Base-by-base conservation (phyloP, 805 yeast genomes). In the Nakazawaea holstii region DNA sequence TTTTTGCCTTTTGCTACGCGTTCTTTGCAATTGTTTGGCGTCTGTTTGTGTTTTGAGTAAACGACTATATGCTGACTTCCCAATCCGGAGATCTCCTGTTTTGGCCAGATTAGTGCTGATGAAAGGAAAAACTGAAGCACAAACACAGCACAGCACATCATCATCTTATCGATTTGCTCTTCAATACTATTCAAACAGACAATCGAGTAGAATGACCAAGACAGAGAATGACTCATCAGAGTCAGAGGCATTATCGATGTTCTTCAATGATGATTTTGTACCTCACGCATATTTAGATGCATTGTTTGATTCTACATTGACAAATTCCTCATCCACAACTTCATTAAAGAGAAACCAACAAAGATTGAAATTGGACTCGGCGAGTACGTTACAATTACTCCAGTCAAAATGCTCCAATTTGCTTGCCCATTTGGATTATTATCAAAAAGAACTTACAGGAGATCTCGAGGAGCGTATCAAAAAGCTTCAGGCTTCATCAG, bases 221-320 rank as follows among this genome's bases (percentile, higher is more conserved):
- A 8, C 55, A 52, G 44, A 46, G 35, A 33, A 35, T 17, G 41
- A 33, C 14, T 36, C 26, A 11, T 28, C 41, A 11, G 59, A 62
- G 33, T 64, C 65, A 46, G 77, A 77, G 13, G 70, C 82, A 1
- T 61, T 84, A 3, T 65, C 79, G 10, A 83, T 84, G 80, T 85
- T 85, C 66, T 80, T 82, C 51, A 87, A 84, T 52, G 77, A 74
- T 17, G 78, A 76, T 26, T 84, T 84, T 57, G 78, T 75, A 14
- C 85, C 89, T 1, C 76, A 78, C 46, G 78, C 77, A 36, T 85
- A 76, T 55, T 72, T 85, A 15, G 87, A 85, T 58, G 81, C 85
- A 2, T 63, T 84, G 13, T 72, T 80, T 50, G 67, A 76, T 41
- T 62, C 73, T 15, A 66, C 73, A 3, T 52, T 70, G 7, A 55